Evolutionary conservation across 2,329 filamentous ascomycete species (phyloP).

Genomic region (Plenodomus biglobosus): DNA sequence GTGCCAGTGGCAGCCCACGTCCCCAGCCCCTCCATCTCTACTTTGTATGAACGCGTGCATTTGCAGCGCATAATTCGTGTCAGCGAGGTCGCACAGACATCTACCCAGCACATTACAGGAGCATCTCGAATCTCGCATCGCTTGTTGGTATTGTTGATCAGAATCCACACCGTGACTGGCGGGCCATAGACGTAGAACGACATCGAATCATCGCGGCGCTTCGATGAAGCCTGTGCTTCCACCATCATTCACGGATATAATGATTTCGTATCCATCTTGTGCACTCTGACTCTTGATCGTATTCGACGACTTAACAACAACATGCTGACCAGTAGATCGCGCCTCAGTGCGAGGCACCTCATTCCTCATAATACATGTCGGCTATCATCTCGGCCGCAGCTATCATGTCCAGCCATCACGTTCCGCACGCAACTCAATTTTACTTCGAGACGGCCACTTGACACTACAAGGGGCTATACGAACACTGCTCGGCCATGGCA

Average conservation of each 20-base stretch:
- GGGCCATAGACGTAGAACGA: slow-evolving; percentile 17
- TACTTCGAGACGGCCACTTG: slow-evolving; percentile 14
- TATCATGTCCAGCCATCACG: neutral
- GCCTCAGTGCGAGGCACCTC: slow-evolving; percentile 38
- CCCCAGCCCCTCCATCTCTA: neutral
- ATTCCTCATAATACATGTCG: slow-evolving; percentile 14
- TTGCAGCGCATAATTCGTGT: neutral
- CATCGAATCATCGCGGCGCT: slow-evolving; percentile 26
- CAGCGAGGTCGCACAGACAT: neutral
- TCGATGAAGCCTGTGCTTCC: slow-evolving; percentile 23
- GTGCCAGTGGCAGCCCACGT: neutral
- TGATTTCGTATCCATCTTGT: slow-evolving; percentile 10
- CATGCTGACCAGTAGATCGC: slow-evolving; percentile 43
- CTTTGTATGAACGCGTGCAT: neutral
- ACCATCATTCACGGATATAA: slow-evolving; percentile 29
- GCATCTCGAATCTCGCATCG: too few relatives aligned
- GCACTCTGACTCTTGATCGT: slow-evolving; percentile 2
- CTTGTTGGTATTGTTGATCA: too few relatives aligned
- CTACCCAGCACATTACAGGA: neutral
- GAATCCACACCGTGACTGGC: too few relatives aligned
- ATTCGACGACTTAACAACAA: slow-evolving; percentile 9
- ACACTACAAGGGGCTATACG: neutral
- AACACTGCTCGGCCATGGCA: slow-evolving; percentile 25
- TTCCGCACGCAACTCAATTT: neutral
- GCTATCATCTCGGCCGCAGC: neutral